Percentiles rank a stretch among this genome's conserved stretches.
Conservation (phyloP, 371 early-diverging fungal species). For the Mortierella sp. region DNA sequence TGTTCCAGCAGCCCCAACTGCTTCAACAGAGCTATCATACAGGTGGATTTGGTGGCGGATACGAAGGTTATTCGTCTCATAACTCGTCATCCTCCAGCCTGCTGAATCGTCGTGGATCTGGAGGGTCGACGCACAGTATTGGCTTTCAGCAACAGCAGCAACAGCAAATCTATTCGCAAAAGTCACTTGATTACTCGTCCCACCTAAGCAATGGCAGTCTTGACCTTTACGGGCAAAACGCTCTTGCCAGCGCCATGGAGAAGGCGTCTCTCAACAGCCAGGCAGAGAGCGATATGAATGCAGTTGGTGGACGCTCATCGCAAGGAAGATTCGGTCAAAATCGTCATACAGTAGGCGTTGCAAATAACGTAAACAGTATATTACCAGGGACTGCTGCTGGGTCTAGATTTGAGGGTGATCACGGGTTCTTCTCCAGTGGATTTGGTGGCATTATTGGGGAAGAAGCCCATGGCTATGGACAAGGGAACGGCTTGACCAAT, state of each 20-base stretch:
- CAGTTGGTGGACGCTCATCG: constrained; percentile 17
- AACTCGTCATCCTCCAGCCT: constrained; percentile 38
- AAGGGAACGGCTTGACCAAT: background rate
- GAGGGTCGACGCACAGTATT: constrained; percentile 34
- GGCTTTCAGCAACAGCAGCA: constrained; percentile 29
- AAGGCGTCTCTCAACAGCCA: constrained; percentile 21
- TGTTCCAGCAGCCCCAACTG: constrained; percentile 27
- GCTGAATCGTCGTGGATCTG: constrained; percentile 46
- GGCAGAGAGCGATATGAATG: constrained; percentile 19
- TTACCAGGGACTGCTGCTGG: constrained; percentile 13
- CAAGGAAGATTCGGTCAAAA: constrained; percentile 22
- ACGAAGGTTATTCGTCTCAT: constrained; percentile 34
- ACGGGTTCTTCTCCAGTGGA: constrained; percentile 46
- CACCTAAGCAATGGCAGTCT: constrained; percentile 14
- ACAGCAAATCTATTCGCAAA: constrained; percentile 24
- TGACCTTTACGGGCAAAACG: constrained; percentile 19
- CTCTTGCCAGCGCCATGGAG: constrained; percentile 26
- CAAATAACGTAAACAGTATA: background rate
- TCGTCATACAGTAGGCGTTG: constrained; percentile 16
- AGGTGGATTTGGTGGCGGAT: constrained; percentile 15
- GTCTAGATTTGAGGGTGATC: constrained; percentile 41
- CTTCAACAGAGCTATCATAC: constrained; percentile 17
- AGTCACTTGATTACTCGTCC: constrained; percentile 12
- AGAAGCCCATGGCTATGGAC: constrained; percentile 34
- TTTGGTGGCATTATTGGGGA: constrained; percentile 54